Evolutionary conservation across 2,329 filamentous ascomycete species (phyloP), one percentile per base, ranked within the genome.

Genomic region (Malbranchea zuffiana): DNA sequence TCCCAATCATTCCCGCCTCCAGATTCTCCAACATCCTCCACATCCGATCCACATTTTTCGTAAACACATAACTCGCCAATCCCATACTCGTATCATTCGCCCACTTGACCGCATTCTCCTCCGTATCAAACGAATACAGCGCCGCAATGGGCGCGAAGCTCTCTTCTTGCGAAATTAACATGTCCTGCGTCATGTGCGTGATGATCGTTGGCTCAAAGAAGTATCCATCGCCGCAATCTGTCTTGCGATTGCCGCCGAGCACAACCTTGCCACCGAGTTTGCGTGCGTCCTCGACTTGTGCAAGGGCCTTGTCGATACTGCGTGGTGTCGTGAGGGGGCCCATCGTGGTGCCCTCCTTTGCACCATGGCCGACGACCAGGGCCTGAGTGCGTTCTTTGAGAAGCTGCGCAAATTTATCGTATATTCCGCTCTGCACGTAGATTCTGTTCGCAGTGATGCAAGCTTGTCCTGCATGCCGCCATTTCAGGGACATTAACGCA

Each of bases 201-300:
- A 82, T 68, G 38, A 82, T 71, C 0, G 78, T 82, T 1, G 75
- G 78, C 51, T 79, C 69, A 56, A 82, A 80, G 63, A 81, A 84
- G 57, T 78, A 82, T 45, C 71, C 70, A 42, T 73, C 72, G 40
- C 69, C 68, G n/a, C 68, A 68, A 1, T 63, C 66, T 7, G 62
- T 53, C 7, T 61, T 55, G 0, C 59, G 52, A 5, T 53, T 52
- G 1, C 74, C 77, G 8, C 80, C 80, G 13, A 77, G 60, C 1
- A 81, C 59, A n/a, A 81, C 56, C 29, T 69, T 71, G 1, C 73
- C 81, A 2, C 80, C 80, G 25, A 72, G 67, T 37, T 67, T 67
- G 37, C 68, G 66, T 3, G 80, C 80, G 53, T 83, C 76, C 30
- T 71, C 66, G 20, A 82, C 73, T 44, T 82, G 75, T n/a, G 45